Evolutionary conservation across 2,329 filamentous ascomycete species (phyloP), one percentile per base, ranked within the genome.

Genomic region (Aspergillus latus): DNA sequence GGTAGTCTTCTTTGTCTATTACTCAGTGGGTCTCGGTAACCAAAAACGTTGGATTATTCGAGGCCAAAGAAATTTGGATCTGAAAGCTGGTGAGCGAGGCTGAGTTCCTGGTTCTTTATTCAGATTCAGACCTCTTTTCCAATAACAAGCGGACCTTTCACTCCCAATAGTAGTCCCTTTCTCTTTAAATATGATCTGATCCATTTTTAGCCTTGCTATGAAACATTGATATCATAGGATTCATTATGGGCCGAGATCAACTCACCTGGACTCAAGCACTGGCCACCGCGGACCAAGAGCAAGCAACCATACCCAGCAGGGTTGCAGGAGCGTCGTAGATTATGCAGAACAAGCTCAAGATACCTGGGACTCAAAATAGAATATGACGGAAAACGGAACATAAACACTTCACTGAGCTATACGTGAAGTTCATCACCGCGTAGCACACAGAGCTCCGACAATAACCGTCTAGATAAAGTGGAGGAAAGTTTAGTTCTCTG

Each of bases 391-490:
- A 21, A 21, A 21, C 21, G 21, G 21, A 52, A 13, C 9, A 26
- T 46, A 43, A 46, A 26, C 34, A 52, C 50, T 29, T 52, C 47
- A 52, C n/a, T 47, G 11, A 32, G 32, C 30, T 10, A 52, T 26
- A 16, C 21, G 4, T 28, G n/a, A n/a, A 30, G 30, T 9, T 15
- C 13, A 40, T 47, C 42, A 9, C 37, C 21, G 37, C 9, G 21
- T 30, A 40, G 43, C 5, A 16, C 30, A 29, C 40, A 29, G 11
- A 32, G 34, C 10, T 37, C 40, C 15, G 40, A 15, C 5, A 39
- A 40, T 28, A 30, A 16, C 44, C 30, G 44, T 30, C n/a, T 30
- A 13, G 15, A 32, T 13, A 16, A 32, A 32, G n/a, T 21, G n/a
- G 32, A 50, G 15, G 28, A 43, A 50, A 49, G 5, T 34, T 50